phyloP scores from a whole-genome alignment of 768 basidiomycete genomes.

The Mycena metata region DNA sequence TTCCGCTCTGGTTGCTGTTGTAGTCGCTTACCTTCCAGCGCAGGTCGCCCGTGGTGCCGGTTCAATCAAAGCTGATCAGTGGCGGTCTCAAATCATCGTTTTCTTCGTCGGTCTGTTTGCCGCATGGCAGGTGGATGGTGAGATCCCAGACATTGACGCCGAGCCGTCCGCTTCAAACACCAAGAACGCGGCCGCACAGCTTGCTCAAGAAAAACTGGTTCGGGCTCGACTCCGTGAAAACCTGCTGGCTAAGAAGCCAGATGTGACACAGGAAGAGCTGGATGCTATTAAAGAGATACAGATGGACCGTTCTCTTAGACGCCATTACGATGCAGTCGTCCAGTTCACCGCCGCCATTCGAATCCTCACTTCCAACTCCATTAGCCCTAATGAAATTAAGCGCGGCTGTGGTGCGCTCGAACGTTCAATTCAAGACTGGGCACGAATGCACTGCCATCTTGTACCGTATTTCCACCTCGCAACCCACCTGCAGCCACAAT shows the following conservation, averaged over 20 bases:
- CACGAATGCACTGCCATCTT: slow-evolving; percentile 18
- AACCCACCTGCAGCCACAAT: slow-evolving; percentile 31
- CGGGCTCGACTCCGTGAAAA: slow-evolving; percentile 7
- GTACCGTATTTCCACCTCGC: slow-evolving; percentile 38
- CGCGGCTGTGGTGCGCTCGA: slow-evolving; percentile 15
- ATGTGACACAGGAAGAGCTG: slow-evolving; percentile 7
- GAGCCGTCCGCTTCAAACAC: too few relatives aligned
- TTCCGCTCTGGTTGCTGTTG: too few relatives aligned
- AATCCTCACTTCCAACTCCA: slow-evolving; percentile 6
- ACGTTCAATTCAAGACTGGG: slow-evolving; percentile 1
- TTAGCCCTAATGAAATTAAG: slow-evolving; percentile 27
- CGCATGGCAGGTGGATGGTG: too few relatives aligned
- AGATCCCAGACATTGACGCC: too few relatives aligned
- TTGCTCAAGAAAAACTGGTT: slow-evolving; percentile 30
- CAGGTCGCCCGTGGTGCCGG: too few relatives aligned
- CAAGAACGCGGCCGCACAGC: too few relatives aligned
- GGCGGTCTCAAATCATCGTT: too few relatives aligned
- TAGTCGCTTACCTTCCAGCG: too few relatives aligned
- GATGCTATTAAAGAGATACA: background rate
- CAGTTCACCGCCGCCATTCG: slow-evolving; percentile 31
- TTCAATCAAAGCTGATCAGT: too few relatives aligned
- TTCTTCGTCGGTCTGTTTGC: too few relatives aligned
- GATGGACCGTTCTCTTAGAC: slow-evolving; percentile 30
- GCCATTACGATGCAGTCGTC: slow-evolving; percentile 27
- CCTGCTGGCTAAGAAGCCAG: slow-evolving; percentile 18